Evolutionary conservation across 805 yeast genomes (phyloP).

Genomic region (Candida verbasci): DNA sequence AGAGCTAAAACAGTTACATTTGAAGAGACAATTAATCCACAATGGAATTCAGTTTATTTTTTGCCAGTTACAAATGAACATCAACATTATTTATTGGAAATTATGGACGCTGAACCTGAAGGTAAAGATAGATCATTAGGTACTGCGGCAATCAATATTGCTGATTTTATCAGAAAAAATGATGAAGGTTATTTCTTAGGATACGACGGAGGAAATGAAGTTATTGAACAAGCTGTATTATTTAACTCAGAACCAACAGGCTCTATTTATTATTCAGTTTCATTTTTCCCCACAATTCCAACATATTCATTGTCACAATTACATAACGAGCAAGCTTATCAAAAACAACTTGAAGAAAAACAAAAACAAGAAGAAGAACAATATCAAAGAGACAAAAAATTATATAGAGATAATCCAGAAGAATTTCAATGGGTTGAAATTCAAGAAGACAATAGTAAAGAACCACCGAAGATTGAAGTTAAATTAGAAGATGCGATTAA

Average conservation of each 20-base stretch:
- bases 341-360: slow-evolving; percentile 30
- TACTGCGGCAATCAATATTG: slow-evolving; percentile 44
- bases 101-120: slow-evolving; percentile 63
- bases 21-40: slow-evolving; percentile 52
- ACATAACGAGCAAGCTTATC: slow-evolving; percentile 40
- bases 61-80: slow-evolving; percentile 58
- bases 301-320: slow-evolving; percentile 58
- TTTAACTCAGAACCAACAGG: slow-evolving; percentile 42
- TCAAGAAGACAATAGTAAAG: slow-evolving; percentile 25
- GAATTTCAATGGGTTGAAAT: slow-evolving; percentile 63
- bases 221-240: slow-evolving; percentile 42
- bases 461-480: slow-evolving; percentile 40
- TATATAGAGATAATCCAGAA: slow-evolving; percentile 52
- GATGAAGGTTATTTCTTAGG: slow-evolving; percentile 43
- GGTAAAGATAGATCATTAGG: slow-evolving; percentile 67
- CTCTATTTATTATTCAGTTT: slow-evolving; percentile 46
- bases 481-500: slow-evolving; percentile 49
- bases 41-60: slow-evolving; percentile 55
- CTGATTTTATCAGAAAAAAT: slow-evolving; percentile 46
- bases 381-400: slow-evolving; percentile 46
- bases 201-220: slow-evolving; percentile 47
- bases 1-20: slow-evolving; percentile 52
- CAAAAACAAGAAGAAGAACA: slow-evolving; percentile 37
- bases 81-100: slow-evolving; percentile 54
- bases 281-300: slow-evolving; percentile 64